These are phyloP conservation scores for Coniochaeta sp. DNA, from an alignment of 2,329 filamentous ascomycete species.

Conservation along the genomic window DNA sequence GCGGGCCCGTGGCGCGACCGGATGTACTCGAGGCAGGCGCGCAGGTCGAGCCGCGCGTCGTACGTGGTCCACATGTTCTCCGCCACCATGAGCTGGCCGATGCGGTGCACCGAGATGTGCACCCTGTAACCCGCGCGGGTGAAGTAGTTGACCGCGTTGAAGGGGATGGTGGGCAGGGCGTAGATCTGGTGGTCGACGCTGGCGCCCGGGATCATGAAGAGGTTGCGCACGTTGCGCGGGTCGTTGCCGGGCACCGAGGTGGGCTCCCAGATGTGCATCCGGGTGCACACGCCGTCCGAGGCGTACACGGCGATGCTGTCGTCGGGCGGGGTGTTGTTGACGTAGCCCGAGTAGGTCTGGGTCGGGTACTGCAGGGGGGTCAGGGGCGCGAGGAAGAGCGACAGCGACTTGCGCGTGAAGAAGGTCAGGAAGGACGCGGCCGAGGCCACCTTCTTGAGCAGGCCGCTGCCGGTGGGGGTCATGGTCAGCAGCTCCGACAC, in stretches of 20 bases:
- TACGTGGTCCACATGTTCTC: constrained; percentile 50
- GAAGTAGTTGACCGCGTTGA: constrained; percentile 58
- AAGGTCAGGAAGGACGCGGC: constrained; percentile 45
- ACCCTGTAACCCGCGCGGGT: constrained; percentile 52
- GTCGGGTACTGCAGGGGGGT: constrained; percentile 48
- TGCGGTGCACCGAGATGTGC: constrained; percentile 50
- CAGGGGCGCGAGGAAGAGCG: constrained; percentile 47
- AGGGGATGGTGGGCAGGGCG: constrained; percentile 54
- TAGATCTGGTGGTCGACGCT: constrained; percentile 58
- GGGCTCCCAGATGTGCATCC: constrained; percentile 51
- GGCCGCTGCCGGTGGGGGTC: constrained; percentile 37
- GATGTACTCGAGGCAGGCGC: constrained; percentile 46
- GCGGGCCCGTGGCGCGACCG: constrained; percentile 23
- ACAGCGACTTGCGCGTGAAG: constrained; percentile 46
- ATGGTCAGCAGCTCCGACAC: constrained; percentile 47
- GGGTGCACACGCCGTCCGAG: constrained; percentile 42
- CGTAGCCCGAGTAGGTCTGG: constrained; percentile 38
- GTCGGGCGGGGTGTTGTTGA: constrained; percentile 41
- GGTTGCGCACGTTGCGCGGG: constrained; percentile 31
- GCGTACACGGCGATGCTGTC: constrained; percentile 37
- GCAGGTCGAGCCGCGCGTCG: constrained; percentile 52
- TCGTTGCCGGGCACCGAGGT: constrained; percentile 22
- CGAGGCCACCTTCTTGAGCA: constrained; percentile 35
- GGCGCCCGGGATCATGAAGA: constrained; percentile 57
- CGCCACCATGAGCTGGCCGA: constrained; percentile 43